Base-by-base conservation (phyloP, 768 basidiomycete species). In the Russula vinacea region DNA sequence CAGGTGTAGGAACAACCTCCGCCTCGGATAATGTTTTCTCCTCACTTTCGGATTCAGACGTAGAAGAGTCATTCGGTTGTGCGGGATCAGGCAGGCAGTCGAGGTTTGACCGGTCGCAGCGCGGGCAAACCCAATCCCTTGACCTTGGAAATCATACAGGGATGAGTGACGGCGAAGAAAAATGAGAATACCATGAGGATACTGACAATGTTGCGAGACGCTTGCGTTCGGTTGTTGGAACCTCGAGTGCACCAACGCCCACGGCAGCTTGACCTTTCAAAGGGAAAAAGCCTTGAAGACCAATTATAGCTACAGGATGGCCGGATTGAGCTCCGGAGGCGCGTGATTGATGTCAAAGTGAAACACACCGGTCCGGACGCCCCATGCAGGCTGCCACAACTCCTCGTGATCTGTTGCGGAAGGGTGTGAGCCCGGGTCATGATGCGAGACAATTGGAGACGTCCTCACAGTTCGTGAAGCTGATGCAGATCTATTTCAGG, bases 351-450 rank as follows among this genome's bases (percentile, higher is more conserved):
- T 13, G 2, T 16, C 16, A 44, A 19, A 19, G 2, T 24, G 14
- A 49, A 6, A 71, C 81, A 66, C 63, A 90, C 90, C 94, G 61
- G 95, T 98, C 67, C 96, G 84, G 22, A 98, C 91, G 60, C 96
- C 96, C 96, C 96, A 98, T 29, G 94, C 93, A 42, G 96, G 96
- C 75, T 98, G 94, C 96, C 96, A 98, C 37, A 92, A 80, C 69
- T 98, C 96, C 75, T 94, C 92, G 69, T 98, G 94, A 79, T 96
- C 90, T 92, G 70, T 47, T 63, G n/a, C 29, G 26, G 44, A 32
- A 61, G 57, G 35, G 70, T 73, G 37, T 47, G 70, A 32, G 58
- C 47, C 54, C 56, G 62, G 32, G 19, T 54, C 16, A 44, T 14
- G 26, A 33, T 32, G 29, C 63, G 67, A 69, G 65, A 62, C n/a